Percentiles rank a stretch among this genome's conserved stretches.
Evolutionary conservation across 805 yeast genomes (phyloP).

Genomic region (Metschnikowia dekortorum): DNA sequence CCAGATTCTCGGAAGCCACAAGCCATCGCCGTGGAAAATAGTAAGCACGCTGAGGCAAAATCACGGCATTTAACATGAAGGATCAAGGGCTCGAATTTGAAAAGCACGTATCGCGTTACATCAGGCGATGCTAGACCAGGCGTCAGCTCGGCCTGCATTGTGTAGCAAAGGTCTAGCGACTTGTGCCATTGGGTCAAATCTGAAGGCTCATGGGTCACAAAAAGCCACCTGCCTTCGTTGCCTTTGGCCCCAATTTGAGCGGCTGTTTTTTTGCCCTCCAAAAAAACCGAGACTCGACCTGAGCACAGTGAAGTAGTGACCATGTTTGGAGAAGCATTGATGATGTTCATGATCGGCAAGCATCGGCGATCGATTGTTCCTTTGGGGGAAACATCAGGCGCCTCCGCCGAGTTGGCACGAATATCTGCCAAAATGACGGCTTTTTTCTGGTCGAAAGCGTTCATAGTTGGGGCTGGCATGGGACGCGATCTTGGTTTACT

Average conservation of each 20-base stretch:
- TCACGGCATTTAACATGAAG: conserved; percentile 78
- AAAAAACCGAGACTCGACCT: conserved; percentile 77
- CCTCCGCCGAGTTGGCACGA: conserved; percentile 31
- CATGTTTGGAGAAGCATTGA: conserved; percentile 60
- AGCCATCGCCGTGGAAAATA: conserved; percentile 70
- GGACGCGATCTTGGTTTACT: background rate
- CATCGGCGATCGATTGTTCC: conserved; percentile 78
- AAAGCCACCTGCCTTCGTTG: conserved; percentile 78
- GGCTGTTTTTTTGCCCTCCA: conserved; percentile 60
- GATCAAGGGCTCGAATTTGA: conserved; percentile 81
- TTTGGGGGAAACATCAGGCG: conserved; percentile 76
- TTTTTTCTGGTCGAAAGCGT: conserved; percentile 69
- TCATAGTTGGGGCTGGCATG: conserved; percentile 18
- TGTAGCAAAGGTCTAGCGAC: conserved; percentile 19
- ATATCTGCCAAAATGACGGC: conserved; percentile 50
- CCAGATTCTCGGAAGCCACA: conserved; percentile 89
- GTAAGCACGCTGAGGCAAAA: conserved; percentile 48
- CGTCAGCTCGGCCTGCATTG: background rate
- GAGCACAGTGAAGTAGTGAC: conserved; percentile 89
- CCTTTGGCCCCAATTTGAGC: conserved; percentile 75
- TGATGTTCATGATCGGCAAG: conserved; percentile 63
- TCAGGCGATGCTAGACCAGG: conserved; percentile 6
- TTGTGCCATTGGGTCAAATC: conserved; percentile 49
- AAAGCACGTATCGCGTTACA: conserved; percentile 51
- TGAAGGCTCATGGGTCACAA: conserved; percentile 62